phyloP scores from a whole-genome alignment of 2,329 filamentous ascomycete genomes.

The Tolypocladium ophioglossoides region DNA sequence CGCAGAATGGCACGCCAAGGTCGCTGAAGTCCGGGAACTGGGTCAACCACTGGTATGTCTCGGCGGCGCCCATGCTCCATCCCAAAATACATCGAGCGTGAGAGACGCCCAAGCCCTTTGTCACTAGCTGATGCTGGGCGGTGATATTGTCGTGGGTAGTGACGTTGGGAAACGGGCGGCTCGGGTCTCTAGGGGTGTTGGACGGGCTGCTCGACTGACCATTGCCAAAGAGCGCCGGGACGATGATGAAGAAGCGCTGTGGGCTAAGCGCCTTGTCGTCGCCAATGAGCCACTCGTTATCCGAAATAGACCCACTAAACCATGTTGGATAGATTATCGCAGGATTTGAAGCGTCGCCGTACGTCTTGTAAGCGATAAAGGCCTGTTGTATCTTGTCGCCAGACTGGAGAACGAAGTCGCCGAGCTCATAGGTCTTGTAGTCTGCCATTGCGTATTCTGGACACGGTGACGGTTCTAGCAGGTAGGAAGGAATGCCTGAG shows the following conservation, averaged over 20 bases:
- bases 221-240: constrained; percentile 41
- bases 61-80: constrained; percentile 46
- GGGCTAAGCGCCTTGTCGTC: constrained; percentile 54
- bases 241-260: constrained; percentile 35
- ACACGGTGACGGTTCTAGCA: no score
- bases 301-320: constrained; percentile 52
- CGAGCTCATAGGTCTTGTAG: not conserved
- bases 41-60: constrained; percentile 40
- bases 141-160: constrained; percentile 41
- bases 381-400: constrained; percentile 53
- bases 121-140: constrained; percentile 33
- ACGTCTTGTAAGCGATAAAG: constrained; percentile 67
- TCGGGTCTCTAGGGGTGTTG: constrained; percentile 22
- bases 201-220: constrained; percentile 43
- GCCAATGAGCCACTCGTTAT: constrained; percentile 68
- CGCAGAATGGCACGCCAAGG: constrained; percentile 36
- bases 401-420: constrained; percentile 18
- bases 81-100: constrained; percentile 37
- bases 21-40: constrained; percentile 38
- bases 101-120: constrained; percentile 27
- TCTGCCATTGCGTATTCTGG: not conserved
- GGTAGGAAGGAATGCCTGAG: not conserved
- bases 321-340: constrained; percentile 69
- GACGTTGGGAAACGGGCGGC: constrained; percentile 28
- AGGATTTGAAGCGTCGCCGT: constrained; percentile 50